Base-by-base conservation (phyloP, 805 yeast genomes). In the Hanseniaspora lachancei region DNA sequence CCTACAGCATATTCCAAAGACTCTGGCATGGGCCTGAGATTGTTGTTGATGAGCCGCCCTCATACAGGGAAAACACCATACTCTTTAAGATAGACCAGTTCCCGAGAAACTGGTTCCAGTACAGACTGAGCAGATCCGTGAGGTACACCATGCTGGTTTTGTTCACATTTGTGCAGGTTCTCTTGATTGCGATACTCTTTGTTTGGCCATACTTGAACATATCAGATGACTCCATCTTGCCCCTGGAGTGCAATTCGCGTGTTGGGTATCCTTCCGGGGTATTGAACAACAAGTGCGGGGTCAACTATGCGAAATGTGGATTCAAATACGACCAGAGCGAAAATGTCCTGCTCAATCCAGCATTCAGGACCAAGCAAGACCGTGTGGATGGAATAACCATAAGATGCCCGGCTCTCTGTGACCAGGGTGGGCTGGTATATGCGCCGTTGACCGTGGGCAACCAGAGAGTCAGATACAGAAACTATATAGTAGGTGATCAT, bases 361-460 rank as follows among this genome's bases (percentile, higher is more conserved):
- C 21, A 13, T 44, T 44, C 20, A 44, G 32, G 20, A 32, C 15
- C 15, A 27, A 44, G 10, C 6, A 9, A 2, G 21, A 32, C 5
- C 20, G 8, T 5, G 24, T 20, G 13, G 77, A 76, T 21, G 36
- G 24, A 2, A 74, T 83, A 29, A 66, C 76, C 4, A 74, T 89
- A 63, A 73, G 88, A 60, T 89, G 97, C 67, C 96, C 96, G 0
- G 95, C 96, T 0, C 70, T 89, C 36, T 89, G 97, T 68, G 88
- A 83, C 60, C 70, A 83, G 36, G 86, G 80, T 35, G 81, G 89
- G 39, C 80, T 85, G 81, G 77, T 87, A 0, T 89, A 81, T 66
- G 79, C 89, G 2, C 78, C 82, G 18, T 70, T 83, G 12, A 82
- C 89, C 0, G 86, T 87, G 0, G 97, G 96, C 0, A 75, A 75